Conservation (phyloP, 2,329 filamentous ascomycete genomes). For the Nigrospora osmanthi region DNA sequence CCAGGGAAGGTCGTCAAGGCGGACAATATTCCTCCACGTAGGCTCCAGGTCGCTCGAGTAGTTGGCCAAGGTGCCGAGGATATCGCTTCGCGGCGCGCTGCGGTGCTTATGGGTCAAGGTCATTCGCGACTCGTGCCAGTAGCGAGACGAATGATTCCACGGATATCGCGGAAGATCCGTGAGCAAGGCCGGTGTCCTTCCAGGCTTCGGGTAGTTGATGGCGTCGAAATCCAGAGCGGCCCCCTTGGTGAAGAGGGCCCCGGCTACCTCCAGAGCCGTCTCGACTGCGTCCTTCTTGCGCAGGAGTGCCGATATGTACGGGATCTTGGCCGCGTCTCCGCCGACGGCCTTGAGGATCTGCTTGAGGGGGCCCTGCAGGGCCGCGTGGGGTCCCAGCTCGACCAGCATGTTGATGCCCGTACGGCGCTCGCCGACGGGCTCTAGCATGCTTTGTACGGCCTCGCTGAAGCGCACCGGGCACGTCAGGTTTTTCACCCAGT, state of each 20-base stretch:
- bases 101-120: not conserved
- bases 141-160: slow-evolving; percentile 11
- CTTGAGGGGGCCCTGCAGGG: slow-evolving; percentile 14
- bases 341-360: slow-evolving; percentile 14
- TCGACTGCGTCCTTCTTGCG: slow-evolving; percentile 10
- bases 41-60: slow-evolving; percentile 1
- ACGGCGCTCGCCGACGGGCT: slow-evolving; percentile 21
- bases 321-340: slow-evolving; percentile 10
- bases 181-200: not conserved
- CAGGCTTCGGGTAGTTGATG: not conserved
- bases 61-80: slow-evolving; percentile 1
- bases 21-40: slow-evolving; percentile 2
- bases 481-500: slow-evolving; percentile 16
- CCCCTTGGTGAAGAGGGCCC: slow-evolving; percentile 18
- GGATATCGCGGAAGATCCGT: not conserved
- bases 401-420: slow-evolving; percentile 22
- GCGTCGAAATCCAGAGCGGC: slow-evolving; percentile 15
- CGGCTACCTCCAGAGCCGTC: slow-evolving; percentile 17
- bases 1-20: slow-evolving; percentile 2
- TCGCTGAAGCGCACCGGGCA: slow-evolving; percentile 13
- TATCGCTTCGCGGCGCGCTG: not conserved
- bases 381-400: slow-evolving; percentile 15
- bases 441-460: slow-evolving; percentile 7
- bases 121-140: slow-evolving; percentile 2
- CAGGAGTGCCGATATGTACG: slow-evolving; percentile 17